These are phyloP conservation scores for Nakazawaea pomicola DNA, from an alignment of 805 yeast species.

Conservation along the genomic window DNA sequence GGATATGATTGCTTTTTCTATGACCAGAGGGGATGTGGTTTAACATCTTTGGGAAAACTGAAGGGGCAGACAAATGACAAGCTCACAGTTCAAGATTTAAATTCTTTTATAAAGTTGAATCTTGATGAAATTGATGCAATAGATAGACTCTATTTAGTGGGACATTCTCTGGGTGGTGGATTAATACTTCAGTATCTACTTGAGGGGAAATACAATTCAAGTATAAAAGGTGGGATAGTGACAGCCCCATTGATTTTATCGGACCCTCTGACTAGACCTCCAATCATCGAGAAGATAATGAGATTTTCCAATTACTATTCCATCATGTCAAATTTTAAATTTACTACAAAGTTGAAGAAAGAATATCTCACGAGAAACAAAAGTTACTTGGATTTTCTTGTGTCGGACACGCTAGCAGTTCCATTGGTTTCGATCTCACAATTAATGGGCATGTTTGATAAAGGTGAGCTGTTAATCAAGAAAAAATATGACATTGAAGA, in stretches of 20 bases:
- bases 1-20: constrained; percentile 67
- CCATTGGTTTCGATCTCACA: constrained; percentile 51
- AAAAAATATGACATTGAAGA: constrained; percentile 30
- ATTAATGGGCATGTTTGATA: constrained; percentile 52
- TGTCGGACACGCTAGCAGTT: constrained; percentile 33
- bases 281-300: constrained; percentile 33
- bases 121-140: constrained; percentile 33
- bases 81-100: constrained; percentile 53
- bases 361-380: constrained; percentile 49
- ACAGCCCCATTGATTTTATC: constrained; percentile 57
- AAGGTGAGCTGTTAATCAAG: constrained; percentile 53
- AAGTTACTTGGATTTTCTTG: constrained; percentile 41
- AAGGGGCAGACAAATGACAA: constrained; percentile 54
- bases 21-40: constrained; percentile 76
- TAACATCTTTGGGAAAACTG: constrained; percentile 47
- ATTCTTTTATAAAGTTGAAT: constrained; percentile 45
- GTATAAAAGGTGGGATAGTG: constrained; percentile 42
- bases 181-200: constrained; percentile 58
- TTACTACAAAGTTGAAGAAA: constrained; percentile 49
- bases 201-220: constrained; percentile 42
- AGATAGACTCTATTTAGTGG: constrained; percentile 40
- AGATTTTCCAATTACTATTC: constrained; percentile 29
- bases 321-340: constrained; percentile 42
- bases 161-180: constrained; percentile 84
- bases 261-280: constrained; percentile 58